phyloP scores from a whole-genome alignment of 805 yeast genomes.

The Torulaspora maleeae region DNA sequence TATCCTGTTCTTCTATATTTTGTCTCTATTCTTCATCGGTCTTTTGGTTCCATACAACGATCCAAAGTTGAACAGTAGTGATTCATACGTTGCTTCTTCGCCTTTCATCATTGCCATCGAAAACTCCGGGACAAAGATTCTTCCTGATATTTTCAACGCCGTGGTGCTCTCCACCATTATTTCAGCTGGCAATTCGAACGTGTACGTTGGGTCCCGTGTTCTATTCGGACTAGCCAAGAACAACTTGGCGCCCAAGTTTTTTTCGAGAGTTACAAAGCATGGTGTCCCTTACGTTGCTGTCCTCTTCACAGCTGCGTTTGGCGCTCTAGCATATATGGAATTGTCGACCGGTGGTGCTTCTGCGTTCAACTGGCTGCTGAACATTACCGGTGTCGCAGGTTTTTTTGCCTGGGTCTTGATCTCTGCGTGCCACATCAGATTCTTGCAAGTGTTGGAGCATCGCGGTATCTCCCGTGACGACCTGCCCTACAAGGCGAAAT shows the following conservation, averaged over 20 bases:
- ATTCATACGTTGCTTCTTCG: slow-evolving; percentile 49
- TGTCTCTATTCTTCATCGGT: slow-evolving; percentile 64
- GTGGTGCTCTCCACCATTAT: slow-evolving; percentile 60
- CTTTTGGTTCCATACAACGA: slow-evolving; percentile 66
- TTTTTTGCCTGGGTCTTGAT: slow-evolving; percentile 69
- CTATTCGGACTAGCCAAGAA: slow-evolving; percentile 61
- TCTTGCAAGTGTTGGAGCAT: slow-evolving; percentile 57
- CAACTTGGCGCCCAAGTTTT: slow-evolving; percentile 52
- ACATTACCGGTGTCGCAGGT: slow-evolving; percentile 75
- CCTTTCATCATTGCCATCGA: slow-evolving; percentile 71
- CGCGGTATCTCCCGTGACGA: slow-evolving; percentile 64
- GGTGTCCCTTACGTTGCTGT: slow-evolving; percentile 66
- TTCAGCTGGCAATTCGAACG: slow-evolving; percentile 76
- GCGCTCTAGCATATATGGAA: slow-evolving; percentile 57
- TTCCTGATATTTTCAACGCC: slow-evolving; percentile 70
- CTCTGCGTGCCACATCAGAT: slow-evolving; percentile 59
- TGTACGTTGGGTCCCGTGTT: slow-evolving; percentile 67
- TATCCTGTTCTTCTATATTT: slow-evolving; percentile 60
- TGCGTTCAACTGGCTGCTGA: slow-evolving; percentile 68
- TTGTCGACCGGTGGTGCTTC: slow-evolving; percentile 49
- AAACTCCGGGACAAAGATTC: slow-evolving; percentile 59
- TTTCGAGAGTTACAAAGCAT: slow-evolving; percentile 43
- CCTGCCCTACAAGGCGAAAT: slow-evolving; percentile 69
- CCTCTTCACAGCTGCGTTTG: slow-evolving; percentile 53
- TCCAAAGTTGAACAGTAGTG: slow-evolving; percentile 40